Base-by-base conservation (phyloP, 257 asterid genomes). In the Oldenlandia corymbosa region DNA sequence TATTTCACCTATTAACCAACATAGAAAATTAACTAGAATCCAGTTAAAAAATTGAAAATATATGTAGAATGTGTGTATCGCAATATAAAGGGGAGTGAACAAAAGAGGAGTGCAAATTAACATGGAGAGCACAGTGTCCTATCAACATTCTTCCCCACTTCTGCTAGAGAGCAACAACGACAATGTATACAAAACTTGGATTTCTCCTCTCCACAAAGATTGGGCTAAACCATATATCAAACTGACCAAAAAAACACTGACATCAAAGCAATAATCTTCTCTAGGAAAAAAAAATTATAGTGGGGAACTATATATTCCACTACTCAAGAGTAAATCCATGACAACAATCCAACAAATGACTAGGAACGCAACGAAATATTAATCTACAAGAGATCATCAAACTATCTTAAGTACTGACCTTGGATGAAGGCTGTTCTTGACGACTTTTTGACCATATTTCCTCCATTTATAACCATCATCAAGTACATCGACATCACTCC, bases 401-500 rank as follows among this genome's bases (percentile, higher is more conserved):
- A n/a, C n/a, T n/a, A n/a, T n/a, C n/a, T n/a, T 9, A 6, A 2
- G 32, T 56, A 21, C 16, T 18, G n/a, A 88, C 98, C 98, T 88
- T 11, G 98, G 98, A 79, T 88, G 96, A 64, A 88, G 98, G 81
- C 96, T 88, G 49, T 91, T 91, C 86, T 91, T 91, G 78, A 91
- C 98, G 60, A 91, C 87, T 63, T 91, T 91, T 65, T 91, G 98
- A 3, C 98, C 98, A 68, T 91, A 91, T 75, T 91, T 91, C 70
- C 98, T 81, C 96, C 98, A 91, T 88, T 91, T 91, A 73, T 91
- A 91, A 24, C 98, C 98, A 83, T 91, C 98, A 75, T 91, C 98
- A 66, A 91, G 96, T 13, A 91, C 98, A 84, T 91, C 98, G 1
- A 88, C 83, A 52, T 88, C 98, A 68, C 98, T 91, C 81, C 96